Evolutionary conservation across 805 yeast species (phyloP).

Genomic region (Suhomyces vadensis): DNA sequence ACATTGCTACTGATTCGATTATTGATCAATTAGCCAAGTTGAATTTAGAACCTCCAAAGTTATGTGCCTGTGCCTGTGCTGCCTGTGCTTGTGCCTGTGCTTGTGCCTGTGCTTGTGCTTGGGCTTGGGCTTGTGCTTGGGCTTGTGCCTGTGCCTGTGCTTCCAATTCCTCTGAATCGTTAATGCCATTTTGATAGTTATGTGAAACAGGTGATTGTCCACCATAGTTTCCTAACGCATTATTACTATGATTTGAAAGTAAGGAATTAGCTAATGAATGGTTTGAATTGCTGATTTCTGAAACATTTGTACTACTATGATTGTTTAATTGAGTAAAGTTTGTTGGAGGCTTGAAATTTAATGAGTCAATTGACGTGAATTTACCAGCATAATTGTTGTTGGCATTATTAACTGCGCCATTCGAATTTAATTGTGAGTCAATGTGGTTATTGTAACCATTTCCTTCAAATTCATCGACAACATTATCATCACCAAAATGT

Average conservation of each 20-base stretch:
- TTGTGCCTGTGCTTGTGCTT: conserved; percentile 15
- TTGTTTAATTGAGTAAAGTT: conserved; percentile 43
- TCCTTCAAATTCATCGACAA: conserved; percentile 13
- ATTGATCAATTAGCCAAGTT: too few relatives aligned
- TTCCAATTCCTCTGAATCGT: conserved; percentile 12
- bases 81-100: conserved; percentile 15
- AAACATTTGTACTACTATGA: conserved; percentile 39
- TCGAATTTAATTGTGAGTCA: conserved; percentile 2
- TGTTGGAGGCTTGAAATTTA: conserved; percentile 42
- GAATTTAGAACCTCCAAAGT: too few relatives aligned
- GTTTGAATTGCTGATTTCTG: conserved; percentile 32
- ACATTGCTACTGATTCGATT: too few relatives aligned
- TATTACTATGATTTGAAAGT: conserved; percentile 16
- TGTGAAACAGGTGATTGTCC: conserved; percentile 8
- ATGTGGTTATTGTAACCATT: conserved; percentile 2
- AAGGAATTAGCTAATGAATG: conserved; percentile 24
- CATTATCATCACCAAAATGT: conserved; percentile 13
- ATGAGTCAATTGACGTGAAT: conserved; percentile 40
- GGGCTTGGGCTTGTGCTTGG: conserved; percentile 13
- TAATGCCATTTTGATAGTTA: conserved; percentile 8
- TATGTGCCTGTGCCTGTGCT: conserved; percentile 13
- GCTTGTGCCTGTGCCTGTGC: conserved; percentile 15
- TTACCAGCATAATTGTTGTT: conserved; percentile 19
- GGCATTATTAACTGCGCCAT: conserved; percentile 1
- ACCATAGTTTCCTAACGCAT: conserved; percentile 8